Evolutionary conservation across 2,329 filamentous ascomycete genomes (phyloP).

Genomic region (Didymella pinodella): DNA sequence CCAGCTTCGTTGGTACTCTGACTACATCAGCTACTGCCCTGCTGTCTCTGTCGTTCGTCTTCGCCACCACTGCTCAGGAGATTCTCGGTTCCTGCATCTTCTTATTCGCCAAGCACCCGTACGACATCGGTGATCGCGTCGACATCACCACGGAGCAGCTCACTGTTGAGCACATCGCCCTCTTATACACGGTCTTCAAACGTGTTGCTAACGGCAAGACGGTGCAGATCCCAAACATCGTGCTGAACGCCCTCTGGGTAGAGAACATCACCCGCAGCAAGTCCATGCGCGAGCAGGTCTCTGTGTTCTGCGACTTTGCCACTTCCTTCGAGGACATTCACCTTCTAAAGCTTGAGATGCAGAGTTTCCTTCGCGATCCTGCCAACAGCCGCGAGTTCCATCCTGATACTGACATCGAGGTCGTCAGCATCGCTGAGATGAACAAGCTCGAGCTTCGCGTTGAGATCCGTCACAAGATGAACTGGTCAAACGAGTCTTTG

Average conservation of each 20-base stretch:
- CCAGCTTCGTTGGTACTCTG: constrained; percentile 82
- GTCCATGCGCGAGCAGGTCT: constrained; percentile 86
- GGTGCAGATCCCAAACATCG: constrained; percentile 85
- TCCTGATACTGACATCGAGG: constrained; percentile 79
- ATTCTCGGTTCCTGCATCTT: constrained; percentile 99
- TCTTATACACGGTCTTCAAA: constrained; percentile 91
- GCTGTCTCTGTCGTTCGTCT: constrained; percentile 95
- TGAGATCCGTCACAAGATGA: constrained; percentile 83
- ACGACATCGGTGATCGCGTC: constrained; percentile 92
- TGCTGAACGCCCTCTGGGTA: constrained; percentile 91
- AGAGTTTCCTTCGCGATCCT: constrained; percentile 79
- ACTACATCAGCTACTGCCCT: constrained; percentile 91
- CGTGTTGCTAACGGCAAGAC: constrained; percentile 82
- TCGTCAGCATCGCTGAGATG: constrained; percentile 81
- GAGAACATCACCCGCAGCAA: constrained; percentile 93
- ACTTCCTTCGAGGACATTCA: constrained; percentile 91
- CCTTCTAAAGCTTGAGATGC: constrained; percentile 82
- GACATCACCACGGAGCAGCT: constrained; percentile 77
- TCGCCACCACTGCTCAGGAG: constrained; percentile 89
- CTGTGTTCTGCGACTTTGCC: constrained; percentile 82
- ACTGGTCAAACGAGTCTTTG: constrained; percentile 74
- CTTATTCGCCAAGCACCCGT: constrained; percentile 97
- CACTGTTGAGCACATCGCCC: constrained; percentile 90
- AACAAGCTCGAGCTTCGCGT: constrained; percentile 86
- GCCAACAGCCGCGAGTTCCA: constrained; percentile 94